Percentiles rank a stretch among this genome's conserved stretches.
Conservation (phyloP, 2,329 filamentous ascomycete genomes). For the Tolypocladium paradoxum region DNA sequence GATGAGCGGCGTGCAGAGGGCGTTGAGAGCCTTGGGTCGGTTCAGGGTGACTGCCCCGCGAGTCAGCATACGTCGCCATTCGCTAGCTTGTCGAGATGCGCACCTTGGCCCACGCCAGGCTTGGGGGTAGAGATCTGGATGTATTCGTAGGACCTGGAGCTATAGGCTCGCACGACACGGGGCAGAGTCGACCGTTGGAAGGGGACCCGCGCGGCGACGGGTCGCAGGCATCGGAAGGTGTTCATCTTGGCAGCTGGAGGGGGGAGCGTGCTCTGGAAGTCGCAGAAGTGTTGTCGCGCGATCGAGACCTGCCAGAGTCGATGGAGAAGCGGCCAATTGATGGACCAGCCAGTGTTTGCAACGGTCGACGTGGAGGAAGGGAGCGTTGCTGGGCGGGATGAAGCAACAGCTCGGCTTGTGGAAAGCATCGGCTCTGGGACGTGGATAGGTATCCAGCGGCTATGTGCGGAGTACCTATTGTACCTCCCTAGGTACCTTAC, state of each 20-base stretch:
- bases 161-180: conserved; percentile 41
- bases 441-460: too few relatives aligned
- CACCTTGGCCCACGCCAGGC: conserved; percentile 86
- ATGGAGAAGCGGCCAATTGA: neutral
- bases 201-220: conserved; percentile 34
- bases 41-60: conserved; percentile 66
- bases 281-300: neutral
- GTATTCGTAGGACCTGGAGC: conserved; percentile 59
- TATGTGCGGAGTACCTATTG: too few relatives aligned
- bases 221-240: conserved; percentile 46
- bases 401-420: conserved; percentile 4
- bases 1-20: conserved; percentile 84
- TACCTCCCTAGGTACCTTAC: too few relatives aligned
- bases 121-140: conserved; percentile 73
- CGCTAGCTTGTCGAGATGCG: conserved; percentile 9
- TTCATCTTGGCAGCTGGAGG: conserved; percentile 29
- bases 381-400: neutral
- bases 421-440: conserved; percentile 20
- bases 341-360: neutral
- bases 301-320: neutral
- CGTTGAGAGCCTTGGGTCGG: conserved; percentile 91
- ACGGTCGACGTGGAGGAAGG: neutral
- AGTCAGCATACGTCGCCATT: conserved; percentile 4
- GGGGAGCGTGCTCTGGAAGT: neutral
- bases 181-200: conserved; percentile 49